Base-by-base conservation (phyloP, 495 filamentous ascomycete genomes). In the Penicillium psychrofluorescens region DNA sequence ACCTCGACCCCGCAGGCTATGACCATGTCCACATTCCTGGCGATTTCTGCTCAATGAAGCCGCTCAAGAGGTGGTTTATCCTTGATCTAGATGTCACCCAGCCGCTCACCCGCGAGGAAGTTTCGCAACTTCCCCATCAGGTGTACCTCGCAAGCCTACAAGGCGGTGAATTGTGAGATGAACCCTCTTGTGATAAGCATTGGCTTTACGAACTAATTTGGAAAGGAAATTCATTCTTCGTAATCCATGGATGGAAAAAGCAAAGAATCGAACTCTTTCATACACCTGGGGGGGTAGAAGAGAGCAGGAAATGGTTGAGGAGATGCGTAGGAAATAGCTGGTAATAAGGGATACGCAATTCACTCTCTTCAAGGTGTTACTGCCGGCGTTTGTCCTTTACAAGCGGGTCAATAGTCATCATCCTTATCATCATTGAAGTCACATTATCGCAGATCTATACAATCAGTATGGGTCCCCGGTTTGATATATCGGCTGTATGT, bases 11-110 rank as follows among this genome's bases (percentile, higher is more conserved):
- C 4, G 11, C 45, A 6, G 50, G 44, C 1, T 60, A 60, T 34
- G 53, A 60, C 40, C 50, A 56, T 38, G 38, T 56, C 36, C 56
- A 60, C 36, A 54, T 60, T 22, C 56, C 56, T 14, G 43, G 44
- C 6, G 50, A 56, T 39, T 60, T 56, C 16, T 50, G 54, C 34
- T 52, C 56, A 6, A 7, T 4, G 5, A n/a, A 48, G 5, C 50
- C 53, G 10, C 28, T 60, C 3, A 53, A 52, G 37, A n/a, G 48
- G 28, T 60, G 53, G 50, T 60, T 60, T 29, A 50, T 60, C 34
- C 41, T 60, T 28, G 56, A 60, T 41, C 28, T 56, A 14, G 45
- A 49, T 41, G 56, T 60, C 16, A 34, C 27, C 9, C 35, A 52
- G 33, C 13, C 28, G 32, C 50, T 60, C 8, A 45, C 22, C n/a